Percentiles rank a stretch among this genome's conserved stretches.
These are phyloP conservation scores for Calendula officinalis DNA, from an alignment of 129 eudicot genomes.

Conservation along the genomic window DNA sequence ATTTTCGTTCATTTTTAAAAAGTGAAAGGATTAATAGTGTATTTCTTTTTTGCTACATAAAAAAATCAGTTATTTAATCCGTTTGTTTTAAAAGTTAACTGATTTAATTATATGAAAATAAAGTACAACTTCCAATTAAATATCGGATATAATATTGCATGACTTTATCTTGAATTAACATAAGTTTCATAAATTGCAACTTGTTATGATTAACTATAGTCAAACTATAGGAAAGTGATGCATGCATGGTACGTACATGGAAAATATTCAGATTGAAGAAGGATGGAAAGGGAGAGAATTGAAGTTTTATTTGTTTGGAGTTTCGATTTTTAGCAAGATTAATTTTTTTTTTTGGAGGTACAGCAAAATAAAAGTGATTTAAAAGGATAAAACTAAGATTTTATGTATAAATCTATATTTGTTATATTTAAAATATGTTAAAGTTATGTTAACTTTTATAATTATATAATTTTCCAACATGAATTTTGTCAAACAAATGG, in stretches of 20 bases:
- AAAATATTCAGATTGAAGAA: constrained; percentile 1
- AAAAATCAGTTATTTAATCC: too few species aligned
- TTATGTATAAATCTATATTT: too few species aligned
- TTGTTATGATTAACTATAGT: not conserved
- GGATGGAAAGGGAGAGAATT: constrained; percentile 25
- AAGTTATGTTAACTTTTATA: too few species aligned
- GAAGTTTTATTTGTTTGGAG: constrained; percentile 7
- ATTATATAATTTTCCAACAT: too few species aligned
- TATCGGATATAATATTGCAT: not conserved
- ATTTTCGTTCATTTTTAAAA: too few species aligned
- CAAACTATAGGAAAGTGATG: constrained; percentile 24
- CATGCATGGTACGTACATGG: constrained; percentile 15
- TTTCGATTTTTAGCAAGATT: constrained; percentile 6
- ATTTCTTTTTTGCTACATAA: too few species aligned
- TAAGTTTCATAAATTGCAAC: not conserved
- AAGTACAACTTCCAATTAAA: not conserved
- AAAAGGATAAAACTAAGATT: too few species aligned
- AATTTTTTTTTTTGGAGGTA: constrained; percentile 12
- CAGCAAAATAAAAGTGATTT: not conserved
- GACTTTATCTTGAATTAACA: not conserved
- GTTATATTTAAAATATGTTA: too few species aligned
- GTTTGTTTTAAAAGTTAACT: too few species aligned
- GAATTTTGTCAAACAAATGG: too few species aligned
- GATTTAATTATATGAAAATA: not conserved
- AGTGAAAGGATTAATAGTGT: too few species aligned